Base-by-base conservation (phyloP, 2,329 filamentous ascomycete genomes). In the Hypoxylon sp. region DNA sequence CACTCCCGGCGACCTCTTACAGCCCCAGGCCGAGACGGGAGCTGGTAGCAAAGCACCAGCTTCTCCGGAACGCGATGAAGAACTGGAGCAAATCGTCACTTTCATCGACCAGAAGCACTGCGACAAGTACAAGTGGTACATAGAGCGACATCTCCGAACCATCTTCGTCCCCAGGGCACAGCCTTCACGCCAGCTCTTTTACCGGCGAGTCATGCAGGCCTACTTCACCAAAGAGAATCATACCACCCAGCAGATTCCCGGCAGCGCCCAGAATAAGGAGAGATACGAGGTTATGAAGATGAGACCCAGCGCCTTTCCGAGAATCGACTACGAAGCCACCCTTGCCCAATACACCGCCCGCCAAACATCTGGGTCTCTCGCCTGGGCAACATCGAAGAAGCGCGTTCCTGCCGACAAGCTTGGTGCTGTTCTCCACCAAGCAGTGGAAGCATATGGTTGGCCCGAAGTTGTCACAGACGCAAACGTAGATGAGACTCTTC, bases 291-390 rank as follows among this genome's bases (percentile, higher is more conserved):
- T 64, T 6, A 33, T 14, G 10, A 40, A 27, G 6, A 20, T 64
- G 13, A 20, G 61, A 6, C 14, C 35, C 0, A 46, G 13, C 11
- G 22, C 54, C 13, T 54, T 58, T 13, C 46, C 14, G 3, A 25
- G 61, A 51, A 6, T 64, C 10, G 54, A 64, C 54, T 64, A 48
- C 20, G 61, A 64, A 30, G 48, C 48, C 20, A 35, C 46, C 20
- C 48, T 30, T 3, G 55, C 61, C 10, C 54, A 64, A 11, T 49
- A 42, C 17, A 49, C 25, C 42, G 27, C 25, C 13, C 60, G 60
- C 2, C 40, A 50, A 22, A 31, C 60, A 5, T 11, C 44, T 27
- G 2, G 20, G 13, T 37, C 60, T 3, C 27, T 46, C 3, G 50
- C 7, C 2, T 56, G 44, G 51, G 37, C 51, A 11, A 6, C 44